Conservation (phyloP, 192 early-diverging fungal genomes). For the Dissophora globulifera region DNA sequence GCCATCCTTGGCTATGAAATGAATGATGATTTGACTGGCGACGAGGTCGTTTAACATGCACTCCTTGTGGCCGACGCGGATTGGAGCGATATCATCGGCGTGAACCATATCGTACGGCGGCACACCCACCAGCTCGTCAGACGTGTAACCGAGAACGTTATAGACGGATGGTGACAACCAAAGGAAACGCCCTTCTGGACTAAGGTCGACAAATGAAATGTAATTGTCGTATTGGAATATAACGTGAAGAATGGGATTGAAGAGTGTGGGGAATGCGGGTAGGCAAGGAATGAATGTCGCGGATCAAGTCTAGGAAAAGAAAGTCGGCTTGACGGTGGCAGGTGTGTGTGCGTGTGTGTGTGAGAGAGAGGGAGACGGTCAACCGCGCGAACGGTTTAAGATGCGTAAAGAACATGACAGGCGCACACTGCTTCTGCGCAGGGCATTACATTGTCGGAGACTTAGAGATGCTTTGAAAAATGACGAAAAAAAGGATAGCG, state of each 20-base stretch:
- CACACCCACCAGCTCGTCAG: conserved; percentile 48
- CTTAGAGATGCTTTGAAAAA: too few species aligned
- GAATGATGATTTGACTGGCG: conserved; percentile 35
- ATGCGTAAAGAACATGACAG: too few species aligned
- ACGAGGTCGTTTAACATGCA: conserved; percentile 48
- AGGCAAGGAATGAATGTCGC: neutral
- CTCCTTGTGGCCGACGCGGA: conserved; percentile 27
- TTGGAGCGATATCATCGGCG: conserved; percentile 31
- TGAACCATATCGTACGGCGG: conserved; percentile 40
- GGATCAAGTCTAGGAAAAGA: too few species aligned
- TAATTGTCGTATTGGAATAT: conserved; percentile 3
- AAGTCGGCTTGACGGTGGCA: too few species aligned
- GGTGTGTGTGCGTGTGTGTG: too few species aligned
- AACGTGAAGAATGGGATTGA: neutral
- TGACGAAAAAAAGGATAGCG: too few species aligned
- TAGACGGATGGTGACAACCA: conserved; percentile 43
- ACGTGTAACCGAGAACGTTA: conserved; percentile 54
- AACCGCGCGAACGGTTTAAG: too few species aligned
- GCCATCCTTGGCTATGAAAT: conserved; percentile 41
- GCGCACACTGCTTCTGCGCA: too few species aligned
- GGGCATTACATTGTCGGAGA: too few species aligned
- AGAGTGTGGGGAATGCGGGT: neutral
- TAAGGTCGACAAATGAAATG: conserved; percentile 56
- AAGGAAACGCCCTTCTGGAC: conserved; percentile 18
- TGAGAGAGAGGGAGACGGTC: too few species aligned